Conservation (phyloP, 2,329 filamentous ascomycete genomes). For the Arthroderma sp. region DNA sequence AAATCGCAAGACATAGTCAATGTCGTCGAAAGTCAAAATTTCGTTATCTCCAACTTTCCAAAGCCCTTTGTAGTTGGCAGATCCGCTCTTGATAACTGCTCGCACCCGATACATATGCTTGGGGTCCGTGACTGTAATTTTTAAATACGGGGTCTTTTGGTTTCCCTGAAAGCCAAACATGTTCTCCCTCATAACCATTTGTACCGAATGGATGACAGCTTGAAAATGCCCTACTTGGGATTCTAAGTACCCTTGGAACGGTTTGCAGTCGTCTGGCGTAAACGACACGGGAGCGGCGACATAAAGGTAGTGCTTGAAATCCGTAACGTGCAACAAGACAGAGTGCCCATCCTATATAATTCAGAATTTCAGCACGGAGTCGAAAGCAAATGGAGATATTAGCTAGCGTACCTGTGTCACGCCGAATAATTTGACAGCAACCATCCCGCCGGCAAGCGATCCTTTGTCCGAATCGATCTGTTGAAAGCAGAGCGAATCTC, state of each 20-base stretch:
- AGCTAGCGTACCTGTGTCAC: constrained; percentile 54
- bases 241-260: constrained; percentile 72
- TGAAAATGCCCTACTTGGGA: constrained; percentile 60
- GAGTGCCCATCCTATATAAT: constrained; percentile 57
- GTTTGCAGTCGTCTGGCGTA: constrained; percentile 59
- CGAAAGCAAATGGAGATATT: constrained; percentile 13
- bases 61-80: constrained; percentile 78
- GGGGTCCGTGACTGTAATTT: constrained; percentile 83
- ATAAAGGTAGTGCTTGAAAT: constrained; percentile 93
- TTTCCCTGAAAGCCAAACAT: constrained; percentile 94
- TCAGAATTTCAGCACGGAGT: constrained; percentile 7
- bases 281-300: constrained; percentile 78
- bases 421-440: constrained; percentile 83
- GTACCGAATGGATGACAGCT: constrained; percentile 63
- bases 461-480: constrained; percentile 94
- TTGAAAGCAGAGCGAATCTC: constrained; percentile 72
- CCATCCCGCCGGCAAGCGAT: constrained; percentile 58
- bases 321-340: constrained; percentile 84
- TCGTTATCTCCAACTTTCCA: constrained; percentile 58
- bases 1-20: constrained; percentile 88
- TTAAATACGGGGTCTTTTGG: constrained; percentile 78
- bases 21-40: constrained; percentile 86
- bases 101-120: constrained; percentile 70
- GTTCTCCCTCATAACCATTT: constrained; percentile 74
- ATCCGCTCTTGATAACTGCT: constrained; percentile 55